Evolutionary conservation across 495 filamentous ascomycete species (phyloP).

Genomic region (Lentithecium fluviatile): DNA sequence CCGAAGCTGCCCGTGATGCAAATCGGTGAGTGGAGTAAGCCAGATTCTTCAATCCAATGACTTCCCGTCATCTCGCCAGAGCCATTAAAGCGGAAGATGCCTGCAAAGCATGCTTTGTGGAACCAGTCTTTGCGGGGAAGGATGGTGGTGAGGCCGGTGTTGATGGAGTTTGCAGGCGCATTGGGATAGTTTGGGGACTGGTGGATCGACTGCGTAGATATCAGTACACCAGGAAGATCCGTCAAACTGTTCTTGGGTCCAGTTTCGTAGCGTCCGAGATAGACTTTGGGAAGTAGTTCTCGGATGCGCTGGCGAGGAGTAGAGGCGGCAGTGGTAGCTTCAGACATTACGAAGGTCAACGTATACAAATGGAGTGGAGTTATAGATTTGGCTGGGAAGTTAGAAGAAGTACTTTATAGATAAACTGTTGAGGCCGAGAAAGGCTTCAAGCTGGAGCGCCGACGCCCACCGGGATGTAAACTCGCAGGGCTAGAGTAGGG

Average conservation of each 20-base stretch:
- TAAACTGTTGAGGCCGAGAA: too few species aligned
- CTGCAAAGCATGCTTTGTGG: conserved; percentile 50
- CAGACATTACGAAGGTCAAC: not conserved
- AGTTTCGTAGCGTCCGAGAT: conserved; percentile 39
- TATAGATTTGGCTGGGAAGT: too few species aligned
- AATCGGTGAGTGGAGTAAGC: conserved; percentile 51
- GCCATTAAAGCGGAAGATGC: conserved; percentile 56
- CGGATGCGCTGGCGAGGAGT: conserved; percentile 41
- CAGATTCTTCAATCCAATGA: conserved; percentile 56
- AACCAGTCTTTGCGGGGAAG: conserved; percentile 52
- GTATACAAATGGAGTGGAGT: not conserved
- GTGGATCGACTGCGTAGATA: conserved; percentile 50
- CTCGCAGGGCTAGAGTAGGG: too few species aligned
- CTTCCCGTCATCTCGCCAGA: conserved; percentile 54
- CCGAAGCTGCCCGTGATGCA: conserved; percentile 53
- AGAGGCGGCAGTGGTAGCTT: not conserved
- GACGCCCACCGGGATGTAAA: too few species aligned
- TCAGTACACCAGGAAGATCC: conserved; percentile 52
- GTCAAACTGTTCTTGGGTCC: conserved; percentile 53
- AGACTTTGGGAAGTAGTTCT: conserved; percentile 43
- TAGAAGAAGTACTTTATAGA: too few species aligned
- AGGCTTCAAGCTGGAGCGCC: too few species aligned
- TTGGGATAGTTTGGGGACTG: conserved; percentile 17
- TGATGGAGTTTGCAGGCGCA: conserved; percentile 40
- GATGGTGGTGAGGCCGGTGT: conserved; percentile 55